Evolutionary conservation across 2,329 filamentous ascomycete genomes (phyloP).

Genomic region (Colletotrichum caudatum): DNA sequence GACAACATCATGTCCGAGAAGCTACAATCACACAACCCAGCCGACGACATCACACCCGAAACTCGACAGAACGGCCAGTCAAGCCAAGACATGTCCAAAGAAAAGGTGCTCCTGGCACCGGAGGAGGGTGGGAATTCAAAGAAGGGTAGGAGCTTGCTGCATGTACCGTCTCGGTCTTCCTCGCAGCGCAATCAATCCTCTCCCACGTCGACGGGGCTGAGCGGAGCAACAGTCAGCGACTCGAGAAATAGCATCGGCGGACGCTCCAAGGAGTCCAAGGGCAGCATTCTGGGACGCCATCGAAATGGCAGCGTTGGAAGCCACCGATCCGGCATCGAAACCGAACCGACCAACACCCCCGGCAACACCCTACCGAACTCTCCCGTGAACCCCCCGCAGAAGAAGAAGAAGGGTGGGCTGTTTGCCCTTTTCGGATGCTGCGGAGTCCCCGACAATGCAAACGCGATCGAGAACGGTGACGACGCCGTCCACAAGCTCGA

Average conservation of each 20-base stretch:
- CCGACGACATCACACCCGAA: slow-evolving; percentile 47
- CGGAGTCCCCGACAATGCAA: slow-evolving; percentile 70
- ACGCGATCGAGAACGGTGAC: slow-evolving; percentile 64
- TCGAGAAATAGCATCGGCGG: slow-evolving; percentile 72
- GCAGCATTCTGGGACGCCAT: slow-evolving; percentile 72
- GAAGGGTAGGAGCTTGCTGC: slow-evolving; percentile 65
- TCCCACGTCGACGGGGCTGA: slow-evolving; percentile 69
- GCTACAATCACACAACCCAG: slow-evolving; percentile 45
- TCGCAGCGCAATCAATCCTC: slow-evolving; percentile 71
- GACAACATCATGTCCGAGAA: slow-evolving; percentile 50
- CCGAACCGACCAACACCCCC: slow-evolving; percentile 63
- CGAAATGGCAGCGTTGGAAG: slow-evolving; percentile 77
- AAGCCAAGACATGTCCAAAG: slow-evolving; percentile 57
- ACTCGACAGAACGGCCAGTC: slow-evolving; percentile 46
- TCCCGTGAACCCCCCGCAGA: slow-evolving; percentile 62
- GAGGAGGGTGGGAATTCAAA: slow-evolving; percentile 59
- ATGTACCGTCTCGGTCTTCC: slow-evolving; percentile 72
- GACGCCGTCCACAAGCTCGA: slow-evolving; percentile 69
- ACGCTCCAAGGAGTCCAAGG: slow-evolving; percentile 74
- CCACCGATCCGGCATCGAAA: slow-evolving; percentile 67
- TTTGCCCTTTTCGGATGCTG: slow-evolving; percentile 76
- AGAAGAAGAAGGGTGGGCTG: slow-evolving; percentile 69
- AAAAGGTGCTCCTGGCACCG: slow-evolving; percentile 55
- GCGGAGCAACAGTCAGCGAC: slow-evolving; percentile 70
- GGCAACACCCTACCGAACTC: slow-evolving; percentile 65